Base-by-base conservation (phyloP, 2,329 filamentous ascomycete genomes). In the Aspergillus sp. region DNA sequence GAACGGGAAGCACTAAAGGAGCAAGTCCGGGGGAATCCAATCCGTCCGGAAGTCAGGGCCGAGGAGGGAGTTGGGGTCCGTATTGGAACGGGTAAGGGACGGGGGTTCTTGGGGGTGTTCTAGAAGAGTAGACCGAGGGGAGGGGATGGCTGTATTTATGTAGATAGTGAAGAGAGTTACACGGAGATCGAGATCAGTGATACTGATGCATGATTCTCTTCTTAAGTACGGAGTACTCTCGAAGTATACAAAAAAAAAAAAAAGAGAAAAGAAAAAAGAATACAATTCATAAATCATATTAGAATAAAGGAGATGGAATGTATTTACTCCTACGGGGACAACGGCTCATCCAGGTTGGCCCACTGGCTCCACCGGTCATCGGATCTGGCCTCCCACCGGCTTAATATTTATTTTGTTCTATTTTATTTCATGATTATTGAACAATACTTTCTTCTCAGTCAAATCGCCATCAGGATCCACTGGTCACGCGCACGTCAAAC, bases 401-500 rank as follows among this genome's bases (percentile, higher is more conserved):
- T 16, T 38, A n/a, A n/a, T n/a, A n/a, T 29, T 10, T 29, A 10
- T 29, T 25, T 25, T 25, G 5, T 23, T 4, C 5, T 25, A 6
- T 29, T 29, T 29, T 29, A 29, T 29, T 29, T 29, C n/a, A 7
- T 29, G 6, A 1, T 9, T 7, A 29, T 6, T 29, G 25, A 29
- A 29, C 25, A 29, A 29, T 38, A 13, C 11, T 5, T 11, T 13
- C 34, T 38, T n/a, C 34, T 38, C 34, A 17, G 11, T 38, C 5
- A 9, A 13, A 11, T 34, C 9, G 3, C 9, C 3, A 38, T 11
- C 52, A 41, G 19, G 55, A 59, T 58, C 56, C 49, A 50, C 58
- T 53, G 54, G 58, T 61, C 60, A 63, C 57, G 54, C 57, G 58
- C 52, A 41, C 23, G 32, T 49, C 50, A 50, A 47, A 51, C 41